These are phyloP conservation scores for Tylopilus sp. DNA, from an alignment of 1,284 basidiomycete species.

Conservation along the genomic window DNA sequence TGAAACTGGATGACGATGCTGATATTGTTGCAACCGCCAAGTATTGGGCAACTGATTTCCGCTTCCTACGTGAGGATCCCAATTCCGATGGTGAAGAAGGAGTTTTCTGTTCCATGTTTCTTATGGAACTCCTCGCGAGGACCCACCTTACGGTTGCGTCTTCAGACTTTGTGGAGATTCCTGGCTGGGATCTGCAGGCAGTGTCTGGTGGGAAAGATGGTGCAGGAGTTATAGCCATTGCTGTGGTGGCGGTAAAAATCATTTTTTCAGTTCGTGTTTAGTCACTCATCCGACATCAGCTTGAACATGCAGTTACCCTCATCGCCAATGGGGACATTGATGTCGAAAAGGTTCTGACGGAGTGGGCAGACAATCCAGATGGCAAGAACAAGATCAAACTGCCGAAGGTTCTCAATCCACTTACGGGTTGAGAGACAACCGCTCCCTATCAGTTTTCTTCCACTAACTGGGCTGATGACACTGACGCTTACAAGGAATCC, in stretches of 20 bases:
- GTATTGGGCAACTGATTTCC: background rate
- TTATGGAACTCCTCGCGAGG: background rate
- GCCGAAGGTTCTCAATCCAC: slow-evolving; percentile 6
- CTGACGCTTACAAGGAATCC: background rate
- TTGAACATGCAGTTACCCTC: slow-evolving; percentile 1
- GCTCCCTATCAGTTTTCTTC: slow-evolving; percentile 4
- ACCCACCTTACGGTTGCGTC: background rate
- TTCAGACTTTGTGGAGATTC: background rate
- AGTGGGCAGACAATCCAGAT: background rate
- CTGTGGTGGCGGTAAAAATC: background rate
- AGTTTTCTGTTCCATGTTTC: background rate
- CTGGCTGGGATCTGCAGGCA: background rate
- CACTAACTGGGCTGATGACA: background rate
- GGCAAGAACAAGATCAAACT: slow-evolving; percentile 5
- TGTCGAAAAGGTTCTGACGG: background rate
- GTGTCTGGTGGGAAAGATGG: background rate
- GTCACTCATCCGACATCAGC: background rate
- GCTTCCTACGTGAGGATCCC: background rate
- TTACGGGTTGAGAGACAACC: background rate
- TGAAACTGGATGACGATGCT: background rate
- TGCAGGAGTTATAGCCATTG: background rate
- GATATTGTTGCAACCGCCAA: background rate
- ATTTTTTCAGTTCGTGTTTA: background rate
- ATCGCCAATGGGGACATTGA: background rate
- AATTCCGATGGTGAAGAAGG: background rate